phyloP scores from a whole-genome alignment of 2,329 filamentous ascomycete species.

The Pseudogymnoascus sp. region DNA sequence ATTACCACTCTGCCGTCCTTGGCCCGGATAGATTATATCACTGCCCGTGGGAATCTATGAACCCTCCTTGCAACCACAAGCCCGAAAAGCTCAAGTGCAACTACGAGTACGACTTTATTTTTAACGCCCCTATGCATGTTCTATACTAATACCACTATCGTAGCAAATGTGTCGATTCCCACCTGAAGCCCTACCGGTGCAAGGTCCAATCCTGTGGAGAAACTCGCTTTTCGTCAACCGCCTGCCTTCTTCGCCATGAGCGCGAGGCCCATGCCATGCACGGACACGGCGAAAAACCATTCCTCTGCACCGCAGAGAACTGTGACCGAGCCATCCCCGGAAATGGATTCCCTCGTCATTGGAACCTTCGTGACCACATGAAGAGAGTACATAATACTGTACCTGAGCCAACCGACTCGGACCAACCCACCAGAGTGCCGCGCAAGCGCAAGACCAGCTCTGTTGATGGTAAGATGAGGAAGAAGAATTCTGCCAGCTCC shows the following conservation, averaged over 20 bases:
- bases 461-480: conserved; percentile 10
- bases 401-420: conserved; percentile 17
- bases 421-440: background rate
- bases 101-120: conserved; percentile 68
- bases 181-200: conserved; percentile 94
- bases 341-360: conserved; percentile 88
- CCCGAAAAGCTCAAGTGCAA: conserved; percentile 97
- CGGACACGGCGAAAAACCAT: conserved; percentile 87
- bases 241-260: conserved; percentile 89
- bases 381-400: conserved; percentile 74
- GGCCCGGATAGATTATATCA: conserved; percentile 77
- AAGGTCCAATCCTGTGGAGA: conserved; percentile 77
- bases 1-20: conserved; percentile 62
- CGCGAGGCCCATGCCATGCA: conserved; percentile 94
- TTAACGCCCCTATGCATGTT: background rate
- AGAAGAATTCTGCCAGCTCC: conserved; percentile 8
- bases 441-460: conserved; percentile 10
- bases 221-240: conserved; percentile 87
- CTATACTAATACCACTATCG: conserved; percentile 21
- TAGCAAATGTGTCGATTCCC: conserved; percentile 96
- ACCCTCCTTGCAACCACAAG: conserved; percentile 72
- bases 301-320: conserved; percentile 78
- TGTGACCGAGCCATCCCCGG: conserved; percentile 77
- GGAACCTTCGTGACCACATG: conserved; percentile 97
- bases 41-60: conserved; percentile 77